Evolutionary conservation across 1,284 basidiomycete genomes (phyloP), one percentile per base, ranked within the genome.

Genomic region (Cryptococcus sp.): DNA sequence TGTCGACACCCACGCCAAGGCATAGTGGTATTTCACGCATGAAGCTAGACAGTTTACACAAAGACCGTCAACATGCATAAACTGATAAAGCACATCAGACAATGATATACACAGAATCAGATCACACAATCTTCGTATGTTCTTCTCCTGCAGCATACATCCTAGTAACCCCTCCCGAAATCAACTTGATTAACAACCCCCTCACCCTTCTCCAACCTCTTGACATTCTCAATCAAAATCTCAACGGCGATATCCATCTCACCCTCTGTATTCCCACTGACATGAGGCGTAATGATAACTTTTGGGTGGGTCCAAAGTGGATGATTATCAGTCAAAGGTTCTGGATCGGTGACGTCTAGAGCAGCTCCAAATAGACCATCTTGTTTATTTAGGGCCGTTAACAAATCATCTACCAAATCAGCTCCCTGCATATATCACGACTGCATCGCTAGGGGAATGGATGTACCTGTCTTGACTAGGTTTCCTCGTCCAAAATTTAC

Each of bases 321-420:
- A 49, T 72, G 67, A 7, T 53, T 49, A 23, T 46, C 36, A 0
- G 70, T 56, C 5, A 73, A 60, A 2, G 72, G 72, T 52, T 72
- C 73, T 31, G 71, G 72, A 52, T 72, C 67, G 2, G 70, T 71
- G 25, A 73, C 72, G 57, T 73, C 72, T 13, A 73, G 49, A 2
- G 67, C 67, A 11, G 62, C 66, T 37, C 68, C 67, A 46, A 57
- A 63, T 25, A 70, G 57, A 16, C 58, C 54, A 49, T 63, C 52
- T 21, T 52, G 52, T 25, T 51, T 46, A 42, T 64, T 50, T 14
- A 73, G 62, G 0, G 63, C 60, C 9, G 54, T 37, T 16, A 72
- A 49, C 13, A 72, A 56, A 40, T 68, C 64, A 16, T 69, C 71
- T 69, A 34, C 32, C 32, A 16, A 34, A 16, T 34, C 32, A 16